A percentile compares a stretch with the other conserved stretches of the same genome.
Conservation (phyloP, 345 rosid species). For the Anastatica hierochuntica region DNA sequence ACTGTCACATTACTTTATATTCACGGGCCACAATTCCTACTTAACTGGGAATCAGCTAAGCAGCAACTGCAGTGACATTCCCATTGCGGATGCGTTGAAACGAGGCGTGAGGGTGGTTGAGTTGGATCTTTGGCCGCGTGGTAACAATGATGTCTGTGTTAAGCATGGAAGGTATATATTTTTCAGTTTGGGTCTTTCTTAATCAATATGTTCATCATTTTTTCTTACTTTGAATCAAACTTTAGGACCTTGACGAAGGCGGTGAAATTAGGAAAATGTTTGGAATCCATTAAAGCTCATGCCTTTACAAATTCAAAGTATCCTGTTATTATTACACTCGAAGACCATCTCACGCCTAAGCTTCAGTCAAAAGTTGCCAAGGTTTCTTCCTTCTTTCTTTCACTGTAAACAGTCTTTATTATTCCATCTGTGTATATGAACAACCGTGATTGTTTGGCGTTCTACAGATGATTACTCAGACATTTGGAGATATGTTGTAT, state of each 20-base stretch:
- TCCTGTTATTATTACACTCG: conserved; percentile 69
- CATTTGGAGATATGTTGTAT: conserved; percentile 44
- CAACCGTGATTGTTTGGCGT: not conserved
- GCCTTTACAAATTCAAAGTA: conserved; percentile 57
- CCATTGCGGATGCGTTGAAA: conserved; percentile 62
- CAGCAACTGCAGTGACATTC: conserved; percentile 89
- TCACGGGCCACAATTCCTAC: conserved; percentile 88
- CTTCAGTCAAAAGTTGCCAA: conserved; percentile 68
- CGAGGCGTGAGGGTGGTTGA: conserved; percentile 87
- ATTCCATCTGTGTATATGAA: not conserved
- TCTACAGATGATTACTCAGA: conserved; percentile 46
- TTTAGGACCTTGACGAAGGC: conserved; percentile 75
- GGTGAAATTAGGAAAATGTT: conserved; percentile 56
- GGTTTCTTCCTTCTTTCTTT: not conserved
- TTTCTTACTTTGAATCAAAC: conserved; percentile 13
- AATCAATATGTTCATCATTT: not conserved
- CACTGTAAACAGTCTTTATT: not conserved
- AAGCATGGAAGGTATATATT: conserved; percentile 79
- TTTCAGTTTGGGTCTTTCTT: not conserved
- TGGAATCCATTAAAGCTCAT: conserved; percentile 54
- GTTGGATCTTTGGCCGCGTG: conserved; percentile 87
- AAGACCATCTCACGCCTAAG: conserved; percentile 67
- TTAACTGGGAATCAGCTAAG: conserved; percentile 90
- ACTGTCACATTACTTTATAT: conserved; percentile 78
- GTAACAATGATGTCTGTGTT: conserved; percentile 56